Base-by-base conservation (phyloP, 2,329 filamentous ascomycete species). In the Aspergillus sp. region DNA sequence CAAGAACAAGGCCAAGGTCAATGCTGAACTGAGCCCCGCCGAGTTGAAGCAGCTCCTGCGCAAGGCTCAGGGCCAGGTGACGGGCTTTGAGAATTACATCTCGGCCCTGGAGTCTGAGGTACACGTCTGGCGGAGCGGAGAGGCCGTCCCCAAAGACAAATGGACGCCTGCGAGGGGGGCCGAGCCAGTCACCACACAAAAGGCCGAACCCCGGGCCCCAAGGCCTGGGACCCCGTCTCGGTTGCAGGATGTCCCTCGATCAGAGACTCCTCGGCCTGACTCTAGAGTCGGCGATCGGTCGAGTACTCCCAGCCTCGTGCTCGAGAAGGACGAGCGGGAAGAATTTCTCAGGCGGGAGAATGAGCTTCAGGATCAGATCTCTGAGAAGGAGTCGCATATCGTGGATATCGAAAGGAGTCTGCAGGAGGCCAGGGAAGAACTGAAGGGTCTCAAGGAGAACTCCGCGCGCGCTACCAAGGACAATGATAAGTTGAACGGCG, bases 1-100 rank as follows among this genome's bases (percentile, higher is more conserved):
- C 69, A 95, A 96, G 80, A 96, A 96, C 71, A 96, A 96, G 73
- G 91, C 91, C 63, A 98, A 96, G 80, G 82, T 98, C 74, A 98
- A 98, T 57, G 88, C 89, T 28, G 91, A 98, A 62, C 75, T 98
- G 51, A 96, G 89, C 52, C 91, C 91, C 28, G 78, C 86, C 8
- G 91, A 98, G 63, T 78, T 98, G 69, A 98, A 96, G 66, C 73
- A 79, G 30, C 73, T 95, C 52, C 78, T 98, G 57, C 88, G 85
- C 65, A 94, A 94, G 63, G 86, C 86, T 10, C 88, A 94, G 61
- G 78, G 75, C 32, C 88, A 95, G 58, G 80, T 91, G 45, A 85
- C 83, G 14, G 88, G 78, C 11, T 96, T 93, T 58, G 84, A 94
- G 56, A 76, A 68, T 37, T 96, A 96, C 54, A 83, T 96, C 39